Percentiles rank a stretch among this genome's conserved stretches.
phyloP scores from a whole-genome alignment of 2,329 filamentous ascomycete species.

The Penicillium decumbens region DNA sequence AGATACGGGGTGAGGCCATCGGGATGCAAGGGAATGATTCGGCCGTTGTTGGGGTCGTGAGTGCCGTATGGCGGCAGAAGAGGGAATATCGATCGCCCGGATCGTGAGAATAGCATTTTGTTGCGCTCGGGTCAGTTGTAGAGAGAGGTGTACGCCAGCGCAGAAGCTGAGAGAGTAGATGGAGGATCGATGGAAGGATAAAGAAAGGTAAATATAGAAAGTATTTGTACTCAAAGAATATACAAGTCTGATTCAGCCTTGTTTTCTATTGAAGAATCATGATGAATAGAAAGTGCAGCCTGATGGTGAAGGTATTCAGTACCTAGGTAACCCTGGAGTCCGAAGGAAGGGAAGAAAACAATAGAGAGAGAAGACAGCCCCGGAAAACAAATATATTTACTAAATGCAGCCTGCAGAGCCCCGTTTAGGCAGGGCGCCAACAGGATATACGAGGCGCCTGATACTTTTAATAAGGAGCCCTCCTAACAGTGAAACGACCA shows the following conservation, averaged over 20 bases:
- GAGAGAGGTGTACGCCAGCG: slow-evolving; percentile 1
- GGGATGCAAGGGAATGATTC: slow-evolving; percentile 57
- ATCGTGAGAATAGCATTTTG: slow-evolving; percentile 33
- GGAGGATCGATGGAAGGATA: not conserved
- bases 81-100: slow-evolving; percentile 34
- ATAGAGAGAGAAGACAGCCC: slow-evolving; percentile 1
- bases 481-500: slow-evolving; percentile 10
- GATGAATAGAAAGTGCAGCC: not conserved
- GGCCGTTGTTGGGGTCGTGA: slow-evolving; percentile 49
- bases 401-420: not conserved
- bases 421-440: slow-evolving; percentile 14
- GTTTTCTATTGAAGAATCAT: slow-evolving; percentile 1
- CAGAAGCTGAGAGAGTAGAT: not conserved
- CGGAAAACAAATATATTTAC: slow-evolving; percentile 9
- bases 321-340: not conserved
- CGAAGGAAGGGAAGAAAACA: not conserved
- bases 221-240: not conserved
- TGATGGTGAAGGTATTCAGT: not conserved
- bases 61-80: slow-evolving; percentile 40
- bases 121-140: not conserved
- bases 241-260: not conserved
- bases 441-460: slow-evolving; percentile 1
- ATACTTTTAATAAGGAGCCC: slow-evolving; percentile 13
- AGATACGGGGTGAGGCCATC: slow-evolving; percentile 83
- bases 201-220: not conserved